Evolutionary conservation across 805 yeast genomes (phyloP).

Genomic region (Nakazawaea laoshanensis): DNA sequence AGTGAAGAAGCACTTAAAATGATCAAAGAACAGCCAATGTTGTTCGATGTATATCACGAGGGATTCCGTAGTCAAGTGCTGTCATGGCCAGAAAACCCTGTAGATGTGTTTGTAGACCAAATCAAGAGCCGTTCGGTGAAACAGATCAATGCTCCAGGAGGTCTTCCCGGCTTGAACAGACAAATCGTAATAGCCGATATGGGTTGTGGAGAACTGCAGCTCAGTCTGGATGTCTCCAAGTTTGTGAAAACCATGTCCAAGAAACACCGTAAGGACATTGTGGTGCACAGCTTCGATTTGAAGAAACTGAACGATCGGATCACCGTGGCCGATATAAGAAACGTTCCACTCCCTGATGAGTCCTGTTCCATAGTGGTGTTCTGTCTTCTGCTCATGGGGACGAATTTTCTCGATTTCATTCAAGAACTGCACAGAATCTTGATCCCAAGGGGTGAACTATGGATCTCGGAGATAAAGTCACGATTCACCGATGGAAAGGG

Average conservation of each 20-base stretch:
- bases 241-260: conserved; percentile 30
- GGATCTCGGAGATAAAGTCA: conserved; percentile 97
- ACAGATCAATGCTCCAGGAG: conserved; percentile 93
- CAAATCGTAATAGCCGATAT: conserved; percentile 86
- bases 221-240: conserved; percentile 57
- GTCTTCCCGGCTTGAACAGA: conserved; percentile 68
- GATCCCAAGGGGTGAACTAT: conserved; percentile 86
- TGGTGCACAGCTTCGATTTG: conserved; percentile 86
- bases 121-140: conserved; percentile 49
- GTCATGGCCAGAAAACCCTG: conserved; percentile 98
- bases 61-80: conserved; percentile 95
- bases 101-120: conserved; percentile 76
- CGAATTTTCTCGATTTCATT: conserved; percentile 87
- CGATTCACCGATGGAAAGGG: conserved; percentile 74
- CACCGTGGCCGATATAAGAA: conserved; percentile 92
- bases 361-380: conserved; percentile 86
- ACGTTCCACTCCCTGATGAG: conserved; percentile 75
- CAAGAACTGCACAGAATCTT: conserved; percentile 82
- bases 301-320: conserved; percentile 82
- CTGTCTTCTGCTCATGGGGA: conserved; percentile 95
- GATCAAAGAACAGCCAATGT: conserved; percentile 71
- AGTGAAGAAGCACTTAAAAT: conserved; percentile 71
- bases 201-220: conserved; percentile 98
- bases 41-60: conserved; percentile 90
- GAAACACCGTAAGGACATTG: conserved; percentile 33